Base-by-base conservation (phyloP, 2,329 filamentous ascomycete species). In the Phialemonium atrogriseum region DNA sequence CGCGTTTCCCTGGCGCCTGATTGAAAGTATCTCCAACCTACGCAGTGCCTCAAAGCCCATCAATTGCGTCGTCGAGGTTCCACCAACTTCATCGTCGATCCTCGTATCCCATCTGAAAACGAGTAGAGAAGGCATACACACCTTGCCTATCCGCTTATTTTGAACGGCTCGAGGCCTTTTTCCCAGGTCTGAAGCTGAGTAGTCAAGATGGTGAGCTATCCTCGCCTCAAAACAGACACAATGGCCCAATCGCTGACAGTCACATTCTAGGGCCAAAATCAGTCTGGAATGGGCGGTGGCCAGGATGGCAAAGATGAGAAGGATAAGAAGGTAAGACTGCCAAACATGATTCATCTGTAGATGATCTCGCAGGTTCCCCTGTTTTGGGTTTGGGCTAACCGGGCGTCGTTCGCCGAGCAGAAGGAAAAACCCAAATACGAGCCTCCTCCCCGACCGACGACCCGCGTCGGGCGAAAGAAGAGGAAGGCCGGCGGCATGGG, bases 351-450 rank as follows among this genome's bases (percentile, higher is more conserved):
- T 17, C 9, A n/a, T n/a, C n/a, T n/a, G n/a, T n/a, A n/a, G n/a
- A n/a, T n/a, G n/a, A n/a, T n/a, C n/a, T n/a, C n/a, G n/a, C n/a
- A n/a, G n/a, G n/a, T n/a, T n/a, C n/a, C n/a, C n/a, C n/a, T n/a
- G n/a, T n/a, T n/a, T n/a, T n/a, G n/a, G n/a, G n/a, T 20, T 30
- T 22, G 5, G 14, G 25, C 24, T 29, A 24, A 31, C 46, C 45
- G 17, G 45, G 33, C 21, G 25, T 18, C 11, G n/a, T 22, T 32
- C 3, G 37, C 27, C 16, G 22, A 38, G 48, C 52, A 94, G 89
- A 96, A 98, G 75, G 89, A 98, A 42, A 98, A 98, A 80, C 91
- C 91, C 56, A 96, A 94, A 83, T 98, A 98, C 71, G 91, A 98
- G 64, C 91, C 91, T 44, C 91, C 91, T 47, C 91, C 91, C 60